Base-by-base conservation (phyloP, 805 yeast genomes). In the Pichia californica region DNA sequence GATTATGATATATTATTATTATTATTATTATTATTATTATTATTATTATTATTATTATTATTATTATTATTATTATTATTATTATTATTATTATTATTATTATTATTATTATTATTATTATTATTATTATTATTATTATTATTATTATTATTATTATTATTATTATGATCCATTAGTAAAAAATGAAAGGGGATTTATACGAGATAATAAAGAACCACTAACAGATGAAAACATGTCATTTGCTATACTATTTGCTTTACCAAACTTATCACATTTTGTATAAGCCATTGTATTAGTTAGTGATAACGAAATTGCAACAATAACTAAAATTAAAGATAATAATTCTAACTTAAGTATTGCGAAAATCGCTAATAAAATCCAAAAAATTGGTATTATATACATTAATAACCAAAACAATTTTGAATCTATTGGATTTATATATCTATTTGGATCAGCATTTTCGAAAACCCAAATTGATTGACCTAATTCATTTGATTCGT, bases 221-320 rank as follows among this genome's bases (percentile, higher is more conserved):
- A 81, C 73, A 31, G 70, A 66, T 5, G 81, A 74, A 52, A 82
- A 68, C 9, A 83, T 57, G 52, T 70, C 74, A 21, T 70, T 65
- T 5, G 89, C 87, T 41, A 83, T 58, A 42, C 68, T 71, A 58
- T 83, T 83, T 23, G 94, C 95, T 58, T 79, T 83, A 39, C 95
- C 87, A 64, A 89, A 91, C 66, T 85, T 87, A 61, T 89, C 97
- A 63, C 97, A 88, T 54, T 86, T 76, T 21, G 95, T 85, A 64
- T 86, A 91, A 0, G 97, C 97, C 67, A 87, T 70, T 1, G 95
- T 82, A 60, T 91, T 91, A 40, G 94, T 86, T 36, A 80, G 57
- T 0, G 93, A 83, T 48, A 91, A 70, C 3, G 79, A 74, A 9
- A 86, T 59, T 1, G 94, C 88, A 43, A 89, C 77, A 5, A 67